Conservation (phyloP, 2,329 filamentous ascomycete genomes). For the Juglanconis oblonga region DNA sequence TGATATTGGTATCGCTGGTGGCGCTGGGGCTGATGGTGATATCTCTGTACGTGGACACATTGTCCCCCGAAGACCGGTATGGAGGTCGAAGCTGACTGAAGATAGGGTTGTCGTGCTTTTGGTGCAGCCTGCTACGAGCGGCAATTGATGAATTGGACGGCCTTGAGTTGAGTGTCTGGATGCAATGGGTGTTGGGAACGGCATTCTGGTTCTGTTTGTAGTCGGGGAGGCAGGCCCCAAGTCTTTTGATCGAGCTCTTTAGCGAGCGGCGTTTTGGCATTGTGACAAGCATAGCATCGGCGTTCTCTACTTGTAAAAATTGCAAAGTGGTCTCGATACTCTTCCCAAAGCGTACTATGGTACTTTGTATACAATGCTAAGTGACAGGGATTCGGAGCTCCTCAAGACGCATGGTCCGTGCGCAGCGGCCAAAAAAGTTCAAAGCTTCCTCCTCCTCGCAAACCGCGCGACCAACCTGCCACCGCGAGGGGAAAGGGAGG, state of each 20-base stretch:
- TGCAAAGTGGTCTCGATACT: too few relatives aligned
- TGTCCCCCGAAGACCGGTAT: conserved; percentile 35
- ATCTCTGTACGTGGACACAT: conserved; percentile 36
- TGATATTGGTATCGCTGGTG: conserved; percentile 66
- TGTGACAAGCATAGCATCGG: neutral
- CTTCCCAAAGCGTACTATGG: neutral
- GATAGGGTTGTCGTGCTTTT: conserved; percentile 1
- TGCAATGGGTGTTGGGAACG: neutral
- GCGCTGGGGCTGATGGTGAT: conserved; percentile 61
- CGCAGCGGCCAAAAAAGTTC: conserved; percentile 5
- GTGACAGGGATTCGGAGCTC: neutral
- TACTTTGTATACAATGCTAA: neutral
- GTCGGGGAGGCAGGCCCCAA: too few relatives aligned
- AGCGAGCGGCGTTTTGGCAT: neutral
- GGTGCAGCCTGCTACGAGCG: conserved; percentile 1
- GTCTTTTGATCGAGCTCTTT: neutral
- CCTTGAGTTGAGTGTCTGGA: neutral
- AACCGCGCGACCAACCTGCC: neutral
- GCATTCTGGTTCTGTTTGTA: neutral
- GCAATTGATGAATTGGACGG: neutral
- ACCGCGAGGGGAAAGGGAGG: neutral
- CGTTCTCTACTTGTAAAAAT: neutral
- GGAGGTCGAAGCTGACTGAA: neutral
- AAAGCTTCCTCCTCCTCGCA: neutral
- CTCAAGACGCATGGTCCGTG: neutral